Percentiles rank a stretch among this genome's conserved stretches.
phyloP scores from a whole-genome alignment of 306 rosid species.

The Vigna hirtella region DNA sequence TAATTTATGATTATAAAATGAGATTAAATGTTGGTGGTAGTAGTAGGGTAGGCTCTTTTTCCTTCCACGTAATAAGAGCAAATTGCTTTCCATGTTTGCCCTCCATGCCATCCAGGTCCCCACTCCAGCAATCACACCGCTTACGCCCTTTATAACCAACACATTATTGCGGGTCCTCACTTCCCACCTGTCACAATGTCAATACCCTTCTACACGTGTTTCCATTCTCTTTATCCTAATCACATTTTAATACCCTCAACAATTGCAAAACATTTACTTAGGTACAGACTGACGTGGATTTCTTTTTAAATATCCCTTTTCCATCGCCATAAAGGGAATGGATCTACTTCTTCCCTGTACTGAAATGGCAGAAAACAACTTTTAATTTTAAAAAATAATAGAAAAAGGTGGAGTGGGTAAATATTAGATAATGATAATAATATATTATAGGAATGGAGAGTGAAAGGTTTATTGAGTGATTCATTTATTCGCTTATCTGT shows the following conservation, averaged over 20 bases:
- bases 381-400: not conserved
- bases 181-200: constrained; percentile 51
- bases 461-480: constrained; percentile 42
- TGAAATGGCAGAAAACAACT: constrained; percentile 37
- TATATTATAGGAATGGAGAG: constrained; percentile 31
- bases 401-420: not conserved
- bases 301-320: constrained; percentile 38
- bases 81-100: constrained; percentile 43
- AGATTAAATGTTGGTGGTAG: constrained; percentile 32
- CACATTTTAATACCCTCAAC: too few relatives aligned
- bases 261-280: too few relatives aligned
- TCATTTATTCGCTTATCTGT: constrained; percentile 50
- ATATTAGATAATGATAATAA: constrained; percentile 7
- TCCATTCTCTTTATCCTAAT: not conserved
- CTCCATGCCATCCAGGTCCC: constrained; percentile 45
- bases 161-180: constrained; percentile 53
- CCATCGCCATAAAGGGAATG: constrained; percentile 41
- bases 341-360: constrained; percentile 43
- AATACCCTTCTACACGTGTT: constrained; percentile 56
- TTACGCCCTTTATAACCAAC: constrained; percentile 55
- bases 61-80: constrained; percentile 7
- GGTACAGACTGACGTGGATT: constrained; percentile 19
- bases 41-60: constrained; percentile 29
- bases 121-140: constrained; percentile 35
- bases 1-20: not conserved